Conservation (phyloP, 305 asterid species). For the Solanum hybrid region DNA sequence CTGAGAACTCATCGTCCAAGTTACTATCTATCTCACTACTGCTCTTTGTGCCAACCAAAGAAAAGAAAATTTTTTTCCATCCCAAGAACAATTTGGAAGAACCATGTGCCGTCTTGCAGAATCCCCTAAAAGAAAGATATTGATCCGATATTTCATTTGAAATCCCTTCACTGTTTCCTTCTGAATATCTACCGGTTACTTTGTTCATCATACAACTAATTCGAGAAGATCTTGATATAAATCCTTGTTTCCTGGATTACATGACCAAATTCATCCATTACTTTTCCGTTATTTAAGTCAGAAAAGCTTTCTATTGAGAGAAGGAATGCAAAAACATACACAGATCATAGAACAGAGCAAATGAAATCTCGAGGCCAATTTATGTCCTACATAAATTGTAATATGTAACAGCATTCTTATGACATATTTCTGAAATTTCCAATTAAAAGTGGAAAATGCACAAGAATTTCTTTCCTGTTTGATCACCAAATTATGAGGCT, state of each 20-base stretch:
- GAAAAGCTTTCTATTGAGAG: neutral
- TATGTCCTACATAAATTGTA: neutral
- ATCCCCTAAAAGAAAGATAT: neutral
- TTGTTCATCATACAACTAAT: neutral
- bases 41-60: constrained; percentile 24
- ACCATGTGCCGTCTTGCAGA: neutral
- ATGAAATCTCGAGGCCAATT: neutral
- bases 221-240: neutral
- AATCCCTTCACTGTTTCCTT: neutral
- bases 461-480: neutral
- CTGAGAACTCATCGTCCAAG: constrained; percentile 9
- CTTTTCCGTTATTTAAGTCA: neutral
- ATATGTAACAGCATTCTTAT: neutral
- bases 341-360: neutral
- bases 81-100: neutral
- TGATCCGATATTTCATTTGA: neutral
- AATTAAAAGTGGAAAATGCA: neutral
- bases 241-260: constrained; percentile 9
- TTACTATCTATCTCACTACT: constrained; percentile 13
- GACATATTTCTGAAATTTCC: neutral
- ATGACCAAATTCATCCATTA: neutral
- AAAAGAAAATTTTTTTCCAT: neutral
- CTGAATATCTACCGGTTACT: neutral
- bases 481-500: neutral
- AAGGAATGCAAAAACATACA: neutral